Base-by-base conservation (phyloP, 1,284 basidiomycete genomes). In the Wallemia ichthyophaga region DNA sequence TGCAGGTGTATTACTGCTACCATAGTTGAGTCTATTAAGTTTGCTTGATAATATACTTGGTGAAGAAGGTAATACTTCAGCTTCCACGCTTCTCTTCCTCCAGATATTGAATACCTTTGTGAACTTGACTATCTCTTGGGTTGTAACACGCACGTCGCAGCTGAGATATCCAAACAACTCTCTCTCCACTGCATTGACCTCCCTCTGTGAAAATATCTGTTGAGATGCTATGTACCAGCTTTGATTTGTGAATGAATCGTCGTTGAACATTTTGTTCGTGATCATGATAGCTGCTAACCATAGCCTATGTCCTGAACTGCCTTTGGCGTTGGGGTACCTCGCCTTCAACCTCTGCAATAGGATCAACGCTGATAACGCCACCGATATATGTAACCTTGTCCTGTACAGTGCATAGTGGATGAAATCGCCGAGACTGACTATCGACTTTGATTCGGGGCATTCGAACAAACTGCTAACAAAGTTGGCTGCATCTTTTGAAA, bases 151-250 rank as follows among this genome's bases (percentile, higher is more conserved):
- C 7, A 48, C 37, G n/a, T 48, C 37, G n/a, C 37, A 48, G n/a
- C 37, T 56, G 25, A 56, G 25, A 24, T 31, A 58, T 5, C 64
- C 65, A 31, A 69, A 67, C 26, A 69, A 63, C 61, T 69, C 68
- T 31, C 68, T 65, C 62, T 69, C 68, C 66, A 69, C 68, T 61
- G 68, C 67, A 61, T 69, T 69, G 59, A 69, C 63, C 61, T 69
- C 68, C 28, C 65, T 64, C 25, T 68, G 60, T 54, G 62, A 63
- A 59, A 69, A 68, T 53, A 69, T 62, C 23, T 66, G 66, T 58
- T 69, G 68, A 24, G 67, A 65, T 53, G 68, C 68, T 55, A 69
- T 67, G 58, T 66, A 64, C 68, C 68, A 69, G 61, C 64, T 65
- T 63, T 68, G 68, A 65, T 69, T 69, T 17, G 64, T 65, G 63